phyloP scores from a whole-genome alignment of 2,329 filamentous ascomycete species.

The Pestalotiopsis sp. region DNA sequence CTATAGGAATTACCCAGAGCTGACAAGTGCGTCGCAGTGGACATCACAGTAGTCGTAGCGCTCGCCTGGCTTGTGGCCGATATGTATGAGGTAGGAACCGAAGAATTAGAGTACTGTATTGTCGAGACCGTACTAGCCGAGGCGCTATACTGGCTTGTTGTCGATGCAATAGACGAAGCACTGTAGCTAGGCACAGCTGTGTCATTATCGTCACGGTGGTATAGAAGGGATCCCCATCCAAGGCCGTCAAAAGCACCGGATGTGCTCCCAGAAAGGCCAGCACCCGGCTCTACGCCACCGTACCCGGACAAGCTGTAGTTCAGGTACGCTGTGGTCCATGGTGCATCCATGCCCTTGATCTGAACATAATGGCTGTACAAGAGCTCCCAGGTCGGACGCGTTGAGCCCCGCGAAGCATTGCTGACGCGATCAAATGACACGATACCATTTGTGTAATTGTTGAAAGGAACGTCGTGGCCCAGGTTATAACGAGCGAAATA shows the following conservation, averaged over 20 bases:
- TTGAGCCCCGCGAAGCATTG: constrained; percentile 19
- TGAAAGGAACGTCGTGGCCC: constrained; percentile 23
- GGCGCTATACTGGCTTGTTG: not conserved
- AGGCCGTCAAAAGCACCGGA: constrained; percentile 18
- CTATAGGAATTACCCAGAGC: not conserved
- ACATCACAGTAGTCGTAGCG: not conserved
- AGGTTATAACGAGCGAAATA: constrained; percentile 28
- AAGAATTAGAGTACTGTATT: not conserved
- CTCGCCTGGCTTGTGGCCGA: not conserved
- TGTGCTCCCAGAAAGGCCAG: constrained; percentile 14
- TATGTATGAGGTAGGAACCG: not conserved
- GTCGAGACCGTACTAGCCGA: not conserved
- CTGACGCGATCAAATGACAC: constrained; percentile 20
- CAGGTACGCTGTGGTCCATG: constrained; percentile 24
- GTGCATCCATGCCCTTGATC: constrained; percentile 21
- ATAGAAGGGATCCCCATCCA: constrained; percentile 20
- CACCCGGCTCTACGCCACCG: constrained; percentile 19
- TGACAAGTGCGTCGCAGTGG: not conserved
- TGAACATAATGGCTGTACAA: constrained; percentile 25
- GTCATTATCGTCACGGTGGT: constrained; percentile 17
- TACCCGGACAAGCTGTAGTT: constrained; percentile 16
- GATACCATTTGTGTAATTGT: constrained; percentile 23
- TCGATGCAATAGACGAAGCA: not conserved
- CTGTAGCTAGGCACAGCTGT: not conserved
- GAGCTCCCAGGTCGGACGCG: constrained; percentile 24